Evolutionary conservation across 208 protist species (phyloP).

Genomic region (Leishmania braziliensis): DNA sequence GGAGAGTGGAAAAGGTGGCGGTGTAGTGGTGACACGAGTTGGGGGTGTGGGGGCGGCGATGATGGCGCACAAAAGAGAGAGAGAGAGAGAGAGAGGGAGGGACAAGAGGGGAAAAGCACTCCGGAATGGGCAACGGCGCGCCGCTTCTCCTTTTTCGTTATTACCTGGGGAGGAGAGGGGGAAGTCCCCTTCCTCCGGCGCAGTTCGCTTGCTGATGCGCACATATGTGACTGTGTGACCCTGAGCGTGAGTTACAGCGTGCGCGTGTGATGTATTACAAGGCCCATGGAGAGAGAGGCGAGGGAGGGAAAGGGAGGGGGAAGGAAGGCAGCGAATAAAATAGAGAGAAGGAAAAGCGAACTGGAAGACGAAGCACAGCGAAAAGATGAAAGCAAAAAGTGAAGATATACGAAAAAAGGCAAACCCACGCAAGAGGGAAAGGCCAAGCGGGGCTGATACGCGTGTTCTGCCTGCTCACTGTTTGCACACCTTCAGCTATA

Average conservation of each 20-base stretch:
- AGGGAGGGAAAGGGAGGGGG: background rate
- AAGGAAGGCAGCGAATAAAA: background rate
- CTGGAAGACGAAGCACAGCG: background rate
- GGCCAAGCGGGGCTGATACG: background rate
- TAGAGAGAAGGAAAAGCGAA: background rate
- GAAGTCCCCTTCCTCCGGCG: background rate
- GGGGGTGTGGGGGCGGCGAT: background rate
- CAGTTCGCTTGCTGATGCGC: background rate
- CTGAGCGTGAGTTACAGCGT: background rate
- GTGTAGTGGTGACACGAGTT: background rate
- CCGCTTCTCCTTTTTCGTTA: background rate
- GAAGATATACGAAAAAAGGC: background rate
- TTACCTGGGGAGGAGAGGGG: background rate
- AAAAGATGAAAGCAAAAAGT: background rate
- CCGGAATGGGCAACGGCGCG: background rate
- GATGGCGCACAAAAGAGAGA: background rate
- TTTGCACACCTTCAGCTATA: too few relatives aligned
- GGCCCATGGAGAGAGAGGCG: background rate
- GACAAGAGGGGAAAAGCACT: background rate
- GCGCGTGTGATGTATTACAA: too few relatives aligned
- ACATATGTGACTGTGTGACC: background rate
- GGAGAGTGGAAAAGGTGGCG: background rate
- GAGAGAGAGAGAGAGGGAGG: background rate
- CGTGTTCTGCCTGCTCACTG: background rate
- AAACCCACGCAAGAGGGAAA: background rate